Evolutionary conservation across 768 basidiomycete genomes (phyloP).

Genomic region (Sutorius australiensis): DNA sequence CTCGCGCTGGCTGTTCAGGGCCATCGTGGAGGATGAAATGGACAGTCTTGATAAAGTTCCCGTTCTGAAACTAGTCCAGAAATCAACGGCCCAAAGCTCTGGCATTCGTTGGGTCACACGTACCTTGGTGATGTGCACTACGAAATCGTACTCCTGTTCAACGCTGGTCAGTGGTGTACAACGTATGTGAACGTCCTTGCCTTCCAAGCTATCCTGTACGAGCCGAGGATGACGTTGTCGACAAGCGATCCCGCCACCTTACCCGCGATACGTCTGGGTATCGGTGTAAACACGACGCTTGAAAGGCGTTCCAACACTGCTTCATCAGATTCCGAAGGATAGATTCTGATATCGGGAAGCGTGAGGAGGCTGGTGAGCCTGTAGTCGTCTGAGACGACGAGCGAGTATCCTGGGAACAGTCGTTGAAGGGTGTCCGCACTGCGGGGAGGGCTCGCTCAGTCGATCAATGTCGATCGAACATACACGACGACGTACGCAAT

Average conservation of each 20-base stretch:
- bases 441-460: background rate
- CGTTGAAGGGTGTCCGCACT: conserved; percentile 49
- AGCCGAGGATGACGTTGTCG: conserved; percentile 50
- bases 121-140: conserved; percentile 52
- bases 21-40: conserved; percentile 63
- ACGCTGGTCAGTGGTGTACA: conserved; percentile 1
- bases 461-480: conserved; percentile 3
- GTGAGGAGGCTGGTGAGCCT: conserved; percentile 44
- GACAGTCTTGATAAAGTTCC: conserved; percentile 24
- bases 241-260: conserved; percentile 49
- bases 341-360: conserved; percentile 47
- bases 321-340: conserved; percentile 46
- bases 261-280: conserved; percentile 38
- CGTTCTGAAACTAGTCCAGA: conserved; percentile 28
- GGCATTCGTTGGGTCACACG: conserved; percentile 8
- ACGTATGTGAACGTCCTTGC: conserved; percentile 33
- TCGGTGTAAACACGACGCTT: conserved; percentile 45
- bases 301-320: conserved; percentile 47
- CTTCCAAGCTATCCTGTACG: conserved; percentile 56
- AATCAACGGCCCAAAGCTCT: background rate
- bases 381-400: conserved; percentile 50
- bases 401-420: conserved; percentile 58
- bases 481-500: conserved; percentile 38
- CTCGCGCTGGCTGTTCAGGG: conserved; percentile 45
- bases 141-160: conserved; percentile 50